Conservation (phyloP, 805 yeast species). For the Metschnikowia cubensis region DNA sequence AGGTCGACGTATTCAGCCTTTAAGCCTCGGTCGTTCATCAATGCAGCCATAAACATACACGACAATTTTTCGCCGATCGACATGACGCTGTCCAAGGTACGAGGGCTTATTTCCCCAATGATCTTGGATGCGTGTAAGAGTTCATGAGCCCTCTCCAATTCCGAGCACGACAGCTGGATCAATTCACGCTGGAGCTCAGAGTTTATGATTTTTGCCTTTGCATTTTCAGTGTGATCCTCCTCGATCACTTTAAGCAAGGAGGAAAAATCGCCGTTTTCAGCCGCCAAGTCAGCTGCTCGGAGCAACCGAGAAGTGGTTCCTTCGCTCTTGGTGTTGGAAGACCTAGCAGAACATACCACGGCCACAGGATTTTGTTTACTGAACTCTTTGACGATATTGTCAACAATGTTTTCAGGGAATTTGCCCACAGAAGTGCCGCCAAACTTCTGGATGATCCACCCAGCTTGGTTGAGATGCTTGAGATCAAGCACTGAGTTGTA, state of each 20-base stretch:
- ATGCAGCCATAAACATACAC: slow-evolving; percentile 82
- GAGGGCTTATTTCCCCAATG: slow-evolving; percentile 84
- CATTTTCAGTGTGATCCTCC: slow-evolving; percentile 76
- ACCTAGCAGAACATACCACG: slow-evolving; percentile 94
- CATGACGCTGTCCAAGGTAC: slow-evolving; percentile 87
- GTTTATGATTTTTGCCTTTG: slow-evolving; percentile 48
- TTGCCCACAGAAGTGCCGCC: slow-evolving; percentile 98
- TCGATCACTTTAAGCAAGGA: slow-evolving; percentile 62
- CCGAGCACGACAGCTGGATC: slow-evolving; percentile 55
- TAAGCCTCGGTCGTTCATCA: slow-evolving; percentile 79
- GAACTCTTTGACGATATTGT: slow-evolving; percentile 73
- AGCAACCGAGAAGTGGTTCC: slow-evolving; percentile 91
- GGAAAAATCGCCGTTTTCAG: slow-evolving; percentile 55
- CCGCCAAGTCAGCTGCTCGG: slow-evolving; percentile 76
- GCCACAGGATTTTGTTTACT: slow-evolving; percentile 66
- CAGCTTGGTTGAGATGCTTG: slow-evolving; percentile 20
- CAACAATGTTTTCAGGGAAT: slow-evolving; percentile 80
- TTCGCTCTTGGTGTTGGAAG: slow-evolving; percentile 84
- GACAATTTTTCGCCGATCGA: slow-evolving; percentile 91
- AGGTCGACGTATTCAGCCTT: slow-evolving; percentile 77
- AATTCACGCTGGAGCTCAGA: slow-evolving; percentile 48
- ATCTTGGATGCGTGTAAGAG: slow-evolving; percentile 83
- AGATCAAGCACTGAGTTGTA: slow-evolving; percentile 42
- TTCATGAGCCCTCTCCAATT: slow-evolving; percentile 64
- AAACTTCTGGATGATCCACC: slow-evolving; percentile 73